phyloP scores from a whole-genome alignment of 257 asterid genomes.

The Catharanthus roseus region DNA sequence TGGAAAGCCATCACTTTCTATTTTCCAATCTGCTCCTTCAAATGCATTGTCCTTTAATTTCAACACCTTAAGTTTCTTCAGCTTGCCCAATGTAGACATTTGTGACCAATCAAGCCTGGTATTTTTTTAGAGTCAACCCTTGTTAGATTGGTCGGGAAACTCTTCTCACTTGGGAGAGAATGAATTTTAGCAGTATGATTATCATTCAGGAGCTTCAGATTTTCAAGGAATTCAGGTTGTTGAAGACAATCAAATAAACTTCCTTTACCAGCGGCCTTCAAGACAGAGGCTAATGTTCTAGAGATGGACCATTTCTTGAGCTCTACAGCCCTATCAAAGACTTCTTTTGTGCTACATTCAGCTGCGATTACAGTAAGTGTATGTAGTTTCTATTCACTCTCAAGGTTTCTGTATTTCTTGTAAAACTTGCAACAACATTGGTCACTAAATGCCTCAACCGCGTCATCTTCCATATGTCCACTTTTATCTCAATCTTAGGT shows the following conservation, averaged over 20 bases:
- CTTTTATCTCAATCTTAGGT: conserved; percentile 15
- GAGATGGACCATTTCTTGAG: conserved; percentile 28
- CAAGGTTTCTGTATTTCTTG: not conserved
- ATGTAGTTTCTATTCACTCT: conserved; percentile 23
- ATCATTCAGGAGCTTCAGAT: conserved; percentile 37
- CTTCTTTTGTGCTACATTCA: conserved; percentile 19
- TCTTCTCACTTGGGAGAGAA: conserved; percentile 15
- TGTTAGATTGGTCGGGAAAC: conserved; percentile 31
- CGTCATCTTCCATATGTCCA: conserved; percentile 32
- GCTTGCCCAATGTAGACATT: conserved; percentile 26
- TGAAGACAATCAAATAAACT: conserved; percentile 11
- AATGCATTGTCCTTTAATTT: conserved; percentile 45
- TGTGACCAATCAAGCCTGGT: conserved; percentile 35
- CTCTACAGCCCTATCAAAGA: conserved; percentile 15
- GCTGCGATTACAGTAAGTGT: conserved; percentile 30
- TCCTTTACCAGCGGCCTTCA: not conserved
- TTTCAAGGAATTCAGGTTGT: conserved; percentile 14
- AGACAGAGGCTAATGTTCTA: conserved; percentile 16
- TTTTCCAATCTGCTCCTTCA: conserved; percentile 25
- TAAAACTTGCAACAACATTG: conserved; percentile 26
- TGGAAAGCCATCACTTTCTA: conserved; percentile 9
- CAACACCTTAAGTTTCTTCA: conserved; percentile 32
- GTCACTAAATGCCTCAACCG: conserved; percentile 37
- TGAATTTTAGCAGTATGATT: not conserved
- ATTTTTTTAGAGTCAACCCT: conserved; percentile 21